A percentile compares a stretch with the other conserved stretches of the same genome.
phyloP scores from a whole-genome alignment of 2,329 filamentous ascomycete genomes.

The Talaromyces sp. region DNA sequence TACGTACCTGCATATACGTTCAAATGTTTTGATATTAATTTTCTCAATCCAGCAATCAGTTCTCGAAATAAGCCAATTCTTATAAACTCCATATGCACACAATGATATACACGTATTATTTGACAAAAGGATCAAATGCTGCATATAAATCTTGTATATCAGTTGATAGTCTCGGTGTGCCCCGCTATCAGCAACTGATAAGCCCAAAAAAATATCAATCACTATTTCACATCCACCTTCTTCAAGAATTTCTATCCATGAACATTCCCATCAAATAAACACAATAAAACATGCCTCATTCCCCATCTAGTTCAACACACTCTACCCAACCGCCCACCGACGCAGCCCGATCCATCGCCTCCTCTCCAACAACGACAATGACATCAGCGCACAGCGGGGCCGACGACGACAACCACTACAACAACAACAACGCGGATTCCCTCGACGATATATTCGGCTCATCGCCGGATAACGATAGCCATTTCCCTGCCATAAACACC shows the following conservation, averaged over 20 bases:
- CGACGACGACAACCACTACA: neutral
- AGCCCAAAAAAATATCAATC: neutral
- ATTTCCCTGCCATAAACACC: neutral
- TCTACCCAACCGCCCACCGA: neutral
- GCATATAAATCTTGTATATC: neutral
- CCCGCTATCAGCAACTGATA: neutral
- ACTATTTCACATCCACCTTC: neutral
- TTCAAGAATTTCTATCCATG: neutral
- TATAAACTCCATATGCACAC: no score
- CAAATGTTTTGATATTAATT: no score
- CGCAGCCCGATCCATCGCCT: neutral
- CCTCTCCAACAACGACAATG: neutral
- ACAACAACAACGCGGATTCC: constrained; percentile 14
- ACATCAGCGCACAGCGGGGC: neutral
- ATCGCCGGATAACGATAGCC: constrained; percentile 19
- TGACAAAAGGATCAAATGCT: neutral
- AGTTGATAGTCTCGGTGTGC: neutral
- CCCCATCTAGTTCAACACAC: constrained; percentile 9
- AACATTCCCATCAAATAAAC: no score
- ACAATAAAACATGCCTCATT: constrained; percentile 3
- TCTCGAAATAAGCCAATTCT: no score
- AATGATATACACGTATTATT: no score
- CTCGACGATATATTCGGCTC: constrained; percentile 40
- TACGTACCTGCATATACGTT: no score
- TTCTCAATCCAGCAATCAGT: no score